phyloP scores from a whole-genome alignment of 345 rosid species.

The Lepidium sativum region DNA sequence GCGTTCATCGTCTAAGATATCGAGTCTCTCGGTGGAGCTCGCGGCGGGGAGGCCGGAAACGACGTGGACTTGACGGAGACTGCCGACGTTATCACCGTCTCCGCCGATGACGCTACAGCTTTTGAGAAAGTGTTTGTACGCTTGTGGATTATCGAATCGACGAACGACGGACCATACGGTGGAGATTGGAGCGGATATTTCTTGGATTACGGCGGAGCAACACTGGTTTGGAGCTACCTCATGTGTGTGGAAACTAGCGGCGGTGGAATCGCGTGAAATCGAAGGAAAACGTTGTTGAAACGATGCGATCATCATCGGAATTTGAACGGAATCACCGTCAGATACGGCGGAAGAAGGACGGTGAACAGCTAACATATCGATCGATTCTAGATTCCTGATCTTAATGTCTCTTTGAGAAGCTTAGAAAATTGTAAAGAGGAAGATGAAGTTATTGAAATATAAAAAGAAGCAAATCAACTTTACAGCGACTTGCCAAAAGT shows the following conservation, averaged over 20 bases:
- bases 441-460: conserved; percentile 11
- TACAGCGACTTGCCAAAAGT: conserved; percentile 25
- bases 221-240: conserved; percentile 49
- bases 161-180: conserved; percentile 73
- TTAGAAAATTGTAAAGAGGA: conserved; percentile 5
- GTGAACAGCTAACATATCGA: conserved; percentile 20
- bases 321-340: conserved; percentile 11
- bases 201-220: conserved; percentile 52
- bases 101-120: conserved; percentile 60
- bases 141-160: conserved; percentile 68
- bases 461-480: conserved; percentile 19
- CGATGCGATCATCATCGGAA: conserved; percentile 18
- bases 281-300: conserved; percentile 37
- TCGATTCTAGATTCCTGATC: neutral
- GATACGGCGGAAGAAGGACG: conserved; percentile 27
- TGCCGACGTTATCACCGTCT: conserved; percentile 51
- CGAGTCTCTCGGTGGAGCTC: conserved; percentile 50
- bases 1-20: conserved; percentile 58
- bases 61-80: conserved; percentile 50
- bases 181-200: conserved; percentile 49
- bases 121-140: conserved; percentile 62
- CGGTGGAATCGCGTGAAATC: conserved; percentile 22
- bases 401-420: neutral
- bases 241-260: conserved; percentile 40
- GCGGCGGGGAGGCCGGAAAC: conserved; percentile 67